Evolutionary conservation across 768 basidiomycete genomes (phyloP), one percentile per base, ranked within the genome.

Genomic region (Lentinus brumalis): DNA sequence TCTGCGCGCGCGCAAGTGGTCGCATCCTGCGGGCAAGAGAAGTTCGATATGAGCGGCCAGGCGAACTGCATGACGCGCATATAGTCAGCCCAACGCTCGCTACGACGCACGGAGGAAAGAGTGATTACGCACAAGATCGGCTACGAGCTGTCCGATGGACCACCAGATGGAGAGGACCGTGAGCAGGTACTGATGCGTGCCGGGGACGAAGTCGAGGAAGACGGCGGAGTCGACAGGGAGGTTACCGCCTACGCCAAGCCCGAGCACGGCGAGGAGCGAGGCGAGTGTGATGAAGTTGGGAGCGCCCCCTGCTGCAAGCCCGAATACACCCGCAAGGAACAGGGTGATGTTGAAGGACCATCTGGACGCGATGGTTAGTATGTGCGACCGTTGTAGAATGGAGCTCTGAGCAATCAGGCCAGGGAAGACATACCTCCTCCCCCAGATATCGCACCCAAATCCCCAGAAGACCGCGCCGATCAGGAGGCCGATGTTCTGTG

Each of bases 91-190:
- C 15, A 18, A 14, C 11, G 35, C 35, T 44, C 42, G 39, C 12
- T 29, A 1, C 44, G 39, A 32, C 51, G 26, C 3, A 35, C 35
- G 35, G 14, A 35, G 29, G 51, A 18, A 14, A 31, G 16, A 3
- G 45, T n/a, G 7, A 8, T 3, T 15, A 66, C 76, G 50, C 59
- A 80, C 81, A 39, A 86, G 69, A 59, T 78, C 78, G 11, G 75
- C 79, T 21, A 85, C 57, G 5, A 86, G 75, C 66, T 84, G 83
- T 4, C 85, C 86, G 29, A 85, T 67, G 16, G 78, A 80, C 84
- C 84, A 87, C 81, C 81, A 86, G 15, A 85, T 78, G 0, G 83
- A 82, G 26, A 87, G 71, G 50, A 86, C 67, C 1, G 85, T 86
- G 47, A 87, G 70, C 39, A 86, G 74, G 62, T 83, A 86, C 61